Conservation (phyloP, 2,329 filamentous ascomycete genomes). For the Cordyceps tenuipes region DNA sequence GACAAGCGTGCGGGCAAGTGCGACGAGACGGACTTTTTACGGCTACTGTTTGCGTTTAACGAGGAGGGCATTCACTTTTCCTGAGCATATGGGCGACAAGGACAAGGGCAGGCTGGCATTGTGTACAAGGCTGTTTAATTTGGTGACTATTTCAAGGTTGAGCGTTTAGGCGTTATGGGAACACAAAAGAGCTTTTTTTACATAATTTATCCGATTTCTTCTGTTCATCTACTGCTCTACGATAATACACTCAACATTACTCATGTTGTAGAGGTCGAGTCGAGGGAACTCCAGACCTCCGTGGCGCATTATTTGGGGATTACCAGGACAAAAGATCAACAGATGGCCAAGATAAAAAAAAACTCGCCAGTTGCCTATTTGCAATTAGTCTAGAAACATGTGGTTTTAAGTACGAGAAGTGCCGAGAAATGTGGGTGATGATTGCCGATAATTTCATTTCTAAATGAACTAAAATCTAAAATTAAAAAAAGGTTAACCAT, state of each 20-base stretch:
- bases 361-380: too few relatives aligned
- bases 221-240: background rate
- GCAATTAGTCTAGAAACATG: too few relatives aligned
- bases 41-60: slow-evolving; percentile 74
- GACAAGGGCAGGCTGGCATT: background rate
- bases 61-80: slow-evolving; percentile 89
- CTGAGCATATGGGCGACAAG: background rate
- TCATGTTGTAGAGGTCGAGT: too few relatives aligned
- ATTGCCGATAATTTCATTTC: too few relatives aligned
- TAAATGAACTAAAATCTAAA: too few relatives aligned
- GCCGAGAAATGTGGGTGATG: too few relatives aligned
- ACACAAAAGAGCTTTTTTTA: background rate
- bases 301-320: background rate
- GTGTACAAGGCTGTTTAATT: background rate
- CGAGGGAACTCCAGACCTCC: too few relatives aligned
- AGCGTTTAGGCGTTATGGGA: slow-evolving; percentile 3
- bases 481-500: too few relatives aligned
- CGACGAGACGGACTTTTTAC: slow-evolving; percentile 87
- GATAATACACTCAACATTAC: too few relatives aligned
- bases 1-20: slow-evolving; percentile 79
- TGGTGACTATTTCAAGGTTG: background rate
- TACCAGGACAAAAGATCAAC: background rate
- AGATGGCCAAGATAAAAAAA: too few relatives aligned
- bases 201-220: background rate
- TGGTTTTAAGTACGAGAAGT: too few relatives aligned